phyloP scores from a whole-genome alignment of 2,329 filamentous ascomycete species.

The Microdochium paspali region DNA sequence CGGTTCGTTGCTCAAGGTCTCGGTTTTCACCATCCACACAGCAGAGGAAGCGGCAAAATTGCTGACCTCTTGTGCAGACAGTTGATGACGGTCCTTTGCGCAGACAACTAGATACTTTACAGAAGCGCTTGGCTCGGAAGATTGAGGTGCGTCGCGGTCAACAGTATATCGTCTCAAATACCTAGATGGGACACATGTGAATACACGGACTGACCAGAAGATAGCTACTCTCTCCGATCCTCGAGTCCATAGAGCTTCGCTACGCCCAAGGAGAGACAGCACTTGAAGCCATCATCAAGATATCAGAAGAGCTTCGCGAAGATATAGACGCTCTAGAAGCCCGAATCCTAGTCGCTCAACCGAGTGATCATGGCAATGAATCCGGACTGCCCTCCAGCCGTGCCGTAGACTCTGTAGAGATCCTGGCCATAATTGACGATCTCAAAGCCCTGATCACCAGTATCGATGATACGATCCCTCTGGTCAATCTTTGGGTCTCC shows the following conservation, averaged over 20 bases:
- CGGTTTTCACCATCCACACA: neutral
- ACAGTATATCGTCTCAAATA: too few species aligned
- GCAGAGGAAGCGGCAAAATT: neutral
- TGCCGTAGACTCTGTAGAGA: conserved; percentile 50
- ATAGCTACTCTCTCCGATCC: conserved; percentile 21
- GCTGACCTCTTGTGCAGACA: conserved; percentile 28
- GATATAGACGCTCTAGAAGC: conserved; percentile 67
- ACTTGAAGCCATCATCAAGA: conserved; percentile 73
- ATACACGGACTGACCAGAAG: too few species aligned
- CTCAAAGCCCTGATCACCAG: conserved; percentile 66
- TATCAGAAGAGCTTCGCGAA: conserved; percentile 74
- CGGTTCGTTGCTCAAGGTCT: conserved; percentile 20
- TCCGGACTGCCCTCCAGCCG: conserved; percentile 36
- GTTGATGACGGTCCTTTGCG: conserved; percentile 63
- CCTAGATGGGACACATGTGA: too few species aligned
- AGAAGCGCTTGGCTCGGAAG: conserved; percentile 70
- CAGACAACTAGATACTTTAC: conserved; percentile 59
- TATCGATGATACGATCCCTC: conserved; percentile 84
- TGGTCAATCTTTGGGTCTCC: conserved; percentile 89
- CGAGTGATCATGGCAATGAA: conserved; percentile 39
- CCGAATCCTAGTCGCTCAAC: conserved; percentile 27
- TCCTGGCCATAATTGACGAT: conserved; percentile 61
- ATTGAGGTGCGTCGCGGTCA: conserved; percentile 69
- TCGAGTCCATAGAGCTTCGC: conserved; percentile 31
- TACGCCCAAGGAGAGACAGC: conserved; percentile 39